Percentiles rank a stretch among this genome's conserved stretches.
These are phyloP conservation scores for Rhytidiadelphus loreus DNA, from an alignment of 225 moss, liverwort and hornwort genomes.

Conservation along the genomic window DNA sequence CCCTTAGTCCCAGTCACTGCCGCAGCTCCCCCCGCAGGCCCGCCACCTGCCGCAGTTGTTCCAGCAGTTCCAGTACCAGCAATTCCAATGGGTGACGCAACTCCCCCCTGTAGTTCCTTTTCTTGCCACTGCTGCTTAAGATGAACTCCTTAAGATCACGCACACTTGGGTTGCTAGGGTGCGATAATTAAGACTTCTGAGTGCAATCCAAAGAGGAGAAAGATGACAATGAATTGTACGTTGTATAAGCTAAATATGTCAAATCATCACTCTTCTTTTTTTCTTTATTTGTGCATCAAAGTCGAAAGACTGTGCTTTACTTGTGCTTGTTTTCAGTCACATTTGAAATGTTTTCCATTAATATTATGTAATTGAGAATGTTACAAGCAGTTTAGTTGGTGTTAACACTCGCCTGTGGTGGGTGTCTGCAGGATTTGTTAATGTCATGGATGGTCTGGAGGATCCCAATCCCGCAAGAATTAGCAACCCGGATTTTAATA, in stretches of 20 bases:
- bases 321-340: not conserved
- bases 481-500: rapidly evolving
- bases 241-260: not conserved
- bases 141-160: not conserved
- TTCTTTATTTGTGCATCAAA: not conserved
- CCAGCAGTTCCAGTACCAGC: not conserved
- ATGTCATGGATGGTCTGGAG: not conserved
- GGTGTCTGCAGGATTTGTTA: not conserved
- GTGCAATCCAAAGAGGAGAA: not conserved
- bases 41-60: not conserved
- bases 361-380: not conserved
- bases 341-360: no score
- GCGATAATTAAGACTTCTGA: no score
- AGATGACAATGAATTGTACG: not conserved
- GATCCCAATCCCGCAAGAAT: not conserved
- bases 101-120: not conserved
- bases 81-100: not conserved
- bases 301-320: no score
- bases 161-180: not conserved
- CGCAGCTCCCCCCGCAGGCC: not conserved
- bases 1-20: not conserved
- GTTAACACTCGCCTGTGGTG: not conserved
- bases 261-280: not conserved
- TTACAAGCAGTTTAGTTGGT: not conserved
- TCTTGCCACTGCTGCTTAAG: not conserved